Evolutionary conservation across 2,329 filamentous ascomycete genomes (phyloP).

Genomic region (Aspergillus unguis): DNA sequence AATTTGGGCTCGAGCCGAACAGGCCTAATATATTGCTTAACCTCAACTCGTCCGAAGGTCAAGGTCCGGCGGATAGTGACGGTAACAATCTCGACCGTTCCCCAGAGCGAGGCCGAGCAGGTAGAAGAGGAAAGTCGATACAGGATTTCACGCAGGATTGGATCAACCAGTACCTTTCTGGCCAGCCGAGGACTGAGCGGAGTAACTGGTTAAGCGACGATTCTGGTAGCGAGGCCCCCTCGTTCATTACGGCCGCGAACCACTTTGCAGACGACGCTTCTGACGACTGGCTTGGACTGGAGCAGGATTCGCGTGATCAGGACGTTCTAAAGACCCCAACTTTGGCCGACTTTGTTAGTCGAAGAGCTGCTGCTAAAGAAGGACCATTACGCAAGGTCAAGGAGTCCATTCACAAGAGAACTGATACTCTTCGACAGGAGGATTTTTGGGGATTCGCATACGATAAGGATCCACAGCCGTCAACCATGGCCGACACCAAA

Average conservation of each 20-base stretch:
- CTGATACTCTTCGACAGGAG: conserved; percentile 43
- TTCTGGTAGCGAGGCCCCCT: conserved; percentile 70
- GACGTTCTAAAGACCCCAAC: conserved; percentile 42
- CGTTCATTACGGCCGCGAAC: conserved; percentile 45
- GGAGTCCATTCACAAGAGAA: conserved; percentile 36
- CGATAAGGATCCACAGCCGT: conserved; percentile 37
- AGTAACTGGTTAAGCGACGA: conserved; percentile 83
- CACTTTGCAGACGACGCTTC: conserved; percentile 41
- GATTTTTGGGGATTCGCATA: conserved; percentile 47
- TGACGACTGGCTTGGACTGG: conserved; percentile 44
- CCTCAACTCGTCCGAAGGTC: conserved; percentile 23
- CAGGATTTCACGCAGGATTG: conserved; percentile 73
- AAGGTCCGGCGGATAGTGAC: conserved; percentile 20
- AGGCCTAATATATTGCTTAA: conserved; percentile 28
- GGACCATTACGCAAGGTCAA: conserved; percentile 28
- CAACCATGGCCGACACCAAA: conserved; percentile 33
- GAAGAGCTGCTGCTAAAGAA: conserved; percentile 20
- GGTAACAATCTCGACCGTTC: conserved; percentile 27
- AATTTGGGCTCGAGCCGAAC: conserved; percentile 24
- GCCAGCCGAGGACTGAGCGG: conserved; percentile 65
- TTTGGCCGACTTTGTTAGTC: conserved; percentile 33
- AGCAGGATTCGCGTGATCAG: conserved; percentile 37
- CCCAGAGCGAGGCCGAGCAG: conserved; percentile 23
- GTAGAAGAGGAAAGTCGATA: conserved; percentile 34
- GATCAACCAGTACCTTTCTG: conserved; percentile 80